Base-by-base conservation (phyloP, 1,139 yeast species). In the Blastobotrys illinoisensis region DNA sequence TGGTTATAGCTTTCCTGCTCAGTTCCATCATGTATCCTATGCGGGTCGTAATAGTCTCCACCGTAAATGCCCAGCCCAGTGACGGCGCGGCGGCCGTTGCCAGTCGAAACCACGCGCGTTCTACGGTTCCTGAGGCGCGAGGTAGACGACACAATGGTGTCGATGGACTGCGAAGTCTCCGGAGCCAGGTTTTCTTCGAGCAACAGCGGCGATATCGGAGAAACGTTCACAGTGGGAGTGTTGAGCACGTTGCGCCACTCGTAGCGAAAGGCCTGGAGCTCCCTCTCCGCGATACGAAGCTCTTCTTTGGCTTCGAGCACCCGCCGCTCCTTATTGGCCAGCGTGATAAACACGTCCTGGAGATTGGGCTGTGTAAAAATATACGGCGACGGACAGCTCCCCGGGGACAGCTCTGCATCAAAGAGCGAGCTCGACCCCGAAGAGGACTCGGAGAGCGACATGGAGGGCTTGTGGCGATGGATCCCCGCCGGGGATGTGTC, bases 301-400 rank as follows among this genome's bases (percentile, higher is more conserved):
- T 56, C 62, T 53, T 71, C 72, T 21, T 61, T 60, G 13, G 74
- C 73, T 56, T 71, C 74, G 28, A 71, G 62, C 23, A 70, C 72
- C 21, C 67, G 63, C 9, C 74, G 66, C 55, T 71, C 74, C 54
- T 71, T 70, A 57, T 64, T 62, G 21, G 74, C 74, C 56, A 71
- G 63, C 26, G 65, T 57, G 28, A 64, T 69, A 52, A 71, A 65
- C 9, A 71, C 60, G 49, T 68, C 70, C 58, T 71, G 73, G 23
- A 70, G 55, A 50, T 62, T 62, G 11, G 67, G 64, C 40, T 62
- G 61, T 40, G 55, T 58, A 47, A 61, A 55, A 18, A 63, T 57
- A 52, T 60, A 63, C 20, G 65, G 66, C 7, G 67, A 61, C n/a
- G 44, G 21, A 13, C 23, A 40, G 16, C 46, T 36, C n/a, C 28